A percentile compares a stretch with the other conserved stretches of the same genome.
Conservation (phyloP, 495 filamentous ascomycete genomes). For the Letharia columbiana region DNA sequence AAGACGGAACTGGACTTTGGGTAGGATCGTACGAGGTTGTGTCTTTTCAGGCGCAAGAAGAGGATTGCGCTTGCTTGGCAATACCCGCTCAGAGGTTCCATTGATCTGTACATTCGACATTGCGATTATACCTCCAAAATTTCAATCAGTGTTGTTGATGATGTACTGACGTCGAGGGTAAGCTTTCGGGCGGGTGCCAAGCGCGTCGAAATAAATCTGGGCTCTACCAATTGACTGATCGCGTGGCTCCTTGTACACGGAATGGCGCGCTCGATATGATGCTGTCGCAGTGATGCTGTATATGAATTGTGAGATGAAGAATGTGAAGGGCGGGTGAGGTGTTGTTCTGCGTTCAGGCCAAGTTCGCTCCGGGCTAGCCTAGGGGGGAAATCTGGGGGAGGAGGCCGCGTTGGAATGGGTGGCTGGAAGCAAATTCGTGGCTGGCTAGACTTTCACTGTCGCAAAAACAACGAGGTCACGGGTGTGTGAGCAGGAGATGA, state of each 20-base stretch:
- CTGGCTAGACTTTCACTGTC: background rate
- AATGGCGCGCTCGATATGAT: conserved; percentile 12
- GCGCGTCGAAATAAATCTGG: conserved; percentile 3
- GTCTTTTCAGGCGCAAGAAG: conserved; percentile 66
- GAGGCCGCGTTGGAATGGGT: conserved; percentile 11
- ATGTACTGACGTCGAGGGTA: conserved; percentile 13
- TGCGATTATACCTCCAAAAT: background rate
- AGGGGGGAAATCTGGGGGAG: background rate
- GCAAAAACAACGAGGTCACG: background rate
- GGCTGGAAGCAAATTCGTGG: conserved; percentile 9
- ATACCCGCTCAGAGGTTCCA: conserved; percentile 51
- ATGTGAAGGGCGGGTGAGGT: background rate
- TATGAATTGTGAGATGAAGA: conserved; percentile 11
- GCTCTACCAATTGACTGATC: background rate
- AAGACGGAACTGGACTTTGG: conserved; percentile 22
- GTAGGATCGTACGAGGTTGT: conserved; percentile 44
- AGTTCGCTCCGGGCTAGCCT: background rate
- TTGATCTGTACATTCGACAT: conserved; percentile 30
- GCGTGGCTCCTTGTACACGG: conserved; percentile 6
- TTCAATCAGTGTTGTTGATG: background rate
- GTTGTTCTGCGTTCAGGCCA: conserved; percentile 13
- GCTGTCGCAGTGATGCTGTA: conserved; percentile 6
- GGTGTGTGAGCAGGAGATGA: background rate
- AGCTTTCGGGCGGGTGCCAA: conserved; percentile 17
- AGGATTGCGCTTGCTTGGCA: conserved; percentile 68